Base-by-base conservation (phyloP, 2,329 filamentous ascomycete species). In the Aspergillus neoniger region DNA sequence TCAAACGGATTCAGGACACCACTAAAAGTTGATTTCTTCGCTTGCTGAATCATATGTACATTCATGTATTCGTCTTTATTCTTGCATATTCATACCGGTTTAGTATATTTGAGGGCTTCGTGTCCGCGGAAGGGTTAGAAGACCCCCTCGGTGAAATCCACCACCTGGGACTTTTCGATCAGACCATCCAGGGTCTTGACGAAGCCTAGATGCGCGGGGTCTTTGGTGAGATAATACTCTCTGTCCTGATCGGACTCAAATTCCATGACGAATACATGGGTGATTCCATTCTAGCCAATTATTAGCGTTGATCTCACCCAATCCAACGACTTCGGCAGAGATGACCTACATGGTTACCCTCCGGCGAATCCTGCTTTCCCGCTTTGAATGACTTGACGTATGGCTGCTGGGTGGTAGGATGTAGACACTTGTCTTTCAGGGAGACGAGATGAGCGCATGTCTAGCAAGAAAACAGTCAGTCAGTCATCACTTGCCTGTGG, bases 261-360 rank as follows among this genome's bases (percentile, higher is more conserved):
- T 66, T 90, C 85, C 25, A 83, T 81, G 2, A 92, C 82, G 63
- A 92, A 91, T 0, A 81, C 86, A 70, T 92, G 89, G 0, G 87
- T 87, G 58, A 88, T 84, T 0, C 83, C 88, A 15, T 38, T 28
- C 58, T 53, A n/a, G 2, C 14, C n/a, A 7, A 8, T 30, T 9
- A 55, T 19, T 6, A 30, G 47, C 6, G 12, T 47, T 6, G 12
- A 15, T 9, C 3, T 19, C 9, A 14, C 10, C 1, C 51, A 44
- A 23, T 30, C 5, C 5, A 6, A 7, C 10, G 6, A 30, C 28
- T 30, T 32, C 28, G 5, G 38, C 48, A 25, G 9, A 9, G 19
- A 14, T 21, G 17, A 68, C 75, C 59, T 78, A 89, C 87, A 76
- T 87, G 82, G 43, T 80, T 72, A 10, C 83, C 84, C 71, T 90